A percentile compares a stretch with the other conserved stretches of the same genome.
phyloP scores from a whole-genome alignment of 2,329 filamentous ascomycete species.

The Apiospora pterosperma region DNA sequence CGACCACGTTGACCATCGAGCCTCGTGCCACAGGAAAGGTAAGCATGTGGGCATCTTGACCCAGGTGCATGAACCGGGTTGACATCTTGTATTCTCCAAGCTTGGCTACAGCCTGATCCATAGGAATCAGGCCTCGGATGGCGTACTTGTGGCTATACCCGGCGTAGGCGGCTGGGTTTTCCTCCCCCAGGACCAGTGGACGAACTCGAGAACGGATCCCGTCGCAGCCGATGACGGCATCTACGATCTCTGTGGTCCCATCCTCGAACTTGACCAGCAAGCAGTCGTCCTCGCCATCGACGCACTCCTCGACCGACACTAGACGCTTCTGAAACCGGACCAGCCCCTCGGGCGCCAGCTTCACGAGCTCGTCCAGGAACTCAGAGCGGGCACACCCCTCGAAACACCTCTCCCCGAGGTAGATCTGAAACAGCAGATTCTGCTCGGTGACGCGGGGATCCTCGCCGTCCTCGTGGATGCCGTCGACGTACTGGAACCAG shows the following conservation, averaged over 20 bases:
- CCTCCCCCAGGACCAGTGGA: conserved; percentile 39
- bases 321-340: conserved; percentile 25
- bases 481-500: conserved; percentile 8
- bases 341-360: conserved; percentile 16
- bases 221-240: conserved; percentile 52
- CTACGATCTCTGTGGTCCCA: conserved; percentile 23
- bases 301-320: conserved; percentile 25
- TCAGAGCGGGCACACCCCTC: conserved; percentile 21
- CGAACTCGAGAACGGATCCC: conserved; percentile 57
- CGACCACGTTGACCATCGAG: conserved; percentile 49
- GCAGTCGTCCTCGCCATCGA: conserved; percentile 9
- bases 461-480: neutral
- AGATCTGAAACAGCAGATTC: conserved; percentile 3
- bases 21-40: conserved; percentile 57
- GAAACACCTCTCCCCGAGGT: too few species aligned
- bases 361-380: conserved; percentile 23
- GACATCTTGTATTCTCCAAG: conserved; percentile 35
- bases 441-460: neutral
- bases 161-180: conserved; percentile 31
- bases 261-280: conserved; percentile 20
- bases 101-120: conserved; percentile 45
- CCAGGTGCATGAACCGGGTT: conserved; percentile 27
- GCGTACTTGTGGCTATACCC: conserved; percentile 53
- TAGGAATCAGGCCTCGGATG: conserved; percentile 43
- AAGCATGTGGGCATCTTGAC: conserved; percentile 50